Percentiles rank a stretch among this genome's conserved stretches.
These are phyloP conservation scores for Streptanthus diversifolius DNA, from an alignment of 345 rosid species.

Conservation along the genomic window DNA sequence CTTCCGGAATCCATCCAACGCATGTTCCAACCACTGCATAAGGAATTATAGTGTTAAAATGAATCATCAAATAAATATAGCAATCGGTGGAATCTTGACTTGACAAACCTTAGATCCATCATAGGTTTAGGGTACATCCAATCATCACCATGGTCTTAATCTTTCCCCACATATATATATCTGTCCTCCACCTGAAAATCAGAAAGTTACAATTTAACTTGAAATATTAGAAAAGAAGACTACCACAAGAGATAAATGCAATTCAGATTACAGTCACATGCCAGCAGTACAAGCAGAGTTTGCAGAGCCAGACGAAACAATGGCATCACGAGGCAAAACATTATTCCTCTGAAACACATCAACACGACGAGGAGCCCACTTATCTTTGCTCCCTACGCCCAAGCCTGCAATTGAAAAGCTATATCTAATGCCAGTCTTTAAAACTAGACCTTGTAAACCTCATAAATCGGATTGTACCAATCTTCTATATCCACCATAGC, in stretches of 20 bases:
- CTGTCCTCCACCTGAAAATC: slow-evolving; percentile 81
- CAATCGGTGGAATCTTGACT: neutral
- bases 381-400: slow-evolving; percentile 99
- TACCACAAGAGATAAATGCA: neutral
- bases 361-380: slow-evolving; percentile 91
- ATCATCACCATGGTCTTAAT: slow-evolving; percentile 84
- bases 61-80: slow-evolving; percentile 9
- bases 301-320: slow-evolving; percentile 78
- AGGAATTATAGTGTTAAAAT: neutral
- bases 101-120: slow-evolving; percentile 85
- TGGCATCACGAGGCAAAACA: slow-evolving; percentile 69
- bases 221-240: neutral
- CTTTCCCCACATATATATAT: slow-evolving; percentile 99
- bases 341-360: slow-evolving; percentile 72
- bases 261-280: slow-evolving; percentile 22
- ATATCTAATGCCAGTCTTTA: slow-evolving; percentile 17
- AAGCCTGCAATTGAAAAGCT: slow-evolving; percentile 51
- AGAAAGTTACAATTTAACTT: neutral
- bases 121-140: slow-evolving; percentile 99
- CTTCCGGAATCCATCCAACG: slow-evolving; percentile 98
- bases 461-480: slow-evolving; percentile 35
- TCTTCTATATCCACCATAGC: slow-evolving; percentile 99
- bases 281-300: slow-evolving; percentile 99
- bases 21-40: slow-evolving; percentile 86
- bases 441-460: neutral